Evolutionary conservation across 306 rosid genomes (phyloP).

Genomic region (Begonia loranthoides): DNA sequence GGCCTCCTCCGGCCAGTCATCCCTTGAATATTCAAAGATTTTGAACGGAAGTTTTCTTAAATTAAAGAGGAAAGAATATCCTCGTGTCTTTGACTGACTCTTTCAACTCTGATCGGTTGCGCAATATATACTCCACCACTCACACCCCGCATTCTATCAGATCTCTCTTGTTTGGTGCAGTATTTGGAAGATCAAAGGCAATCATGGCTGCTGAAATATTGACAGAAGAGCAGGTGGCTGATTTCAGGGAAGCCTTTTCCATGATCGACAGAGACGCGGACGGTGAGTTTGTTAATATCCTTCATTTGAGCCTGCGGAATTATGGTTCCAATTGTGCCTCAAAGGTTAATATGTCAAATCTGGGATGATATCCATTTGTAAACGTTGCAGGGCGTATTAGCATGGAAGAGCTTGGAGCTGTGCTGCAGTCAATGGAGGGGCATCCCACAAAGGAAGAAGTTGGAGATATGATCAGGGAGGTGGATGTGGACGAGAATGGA

Average conservation of each 20-base stretch:
- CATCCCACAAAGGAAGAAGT: constrained; percentile 34
- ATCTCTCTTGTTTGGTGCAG: not conserved
- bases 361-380: no score
- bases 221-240: constrained; percentile 29
- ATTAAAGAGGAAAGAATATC: no score
- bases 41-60: no score
- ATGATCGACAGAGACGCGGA: constrained; percentile 35
- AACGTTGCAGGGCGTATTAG: constrained; percentile 20
- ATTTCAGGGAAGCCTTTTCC: constrained; percentile 40
- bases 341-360: no score
- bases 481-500: constrained; percentile 23
- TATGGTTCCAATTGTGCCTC: no score
- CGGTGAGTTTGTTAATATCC: constrained; percentile 16
- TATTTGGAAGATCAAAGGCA: not conserved
- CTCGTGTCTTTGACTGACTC: no score
- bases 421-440: constrained; percentile 26
- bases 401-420: constrained; percentile 22
- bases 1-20: no score
- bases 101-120: no score
- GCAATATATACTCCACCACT: not conserved
- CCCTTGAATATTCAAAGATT: no score
- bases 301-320: not conserved
- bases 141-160: not conserved
- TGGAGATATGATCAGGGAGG: constrained; percentile 32
- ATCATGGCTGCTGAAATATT: constrained; percentile 17